Evolutionary conservation across 2,329 filamentous ascomycete species (phyloP).

Genomic region (Pseudocercospora crystallina): DNA sequence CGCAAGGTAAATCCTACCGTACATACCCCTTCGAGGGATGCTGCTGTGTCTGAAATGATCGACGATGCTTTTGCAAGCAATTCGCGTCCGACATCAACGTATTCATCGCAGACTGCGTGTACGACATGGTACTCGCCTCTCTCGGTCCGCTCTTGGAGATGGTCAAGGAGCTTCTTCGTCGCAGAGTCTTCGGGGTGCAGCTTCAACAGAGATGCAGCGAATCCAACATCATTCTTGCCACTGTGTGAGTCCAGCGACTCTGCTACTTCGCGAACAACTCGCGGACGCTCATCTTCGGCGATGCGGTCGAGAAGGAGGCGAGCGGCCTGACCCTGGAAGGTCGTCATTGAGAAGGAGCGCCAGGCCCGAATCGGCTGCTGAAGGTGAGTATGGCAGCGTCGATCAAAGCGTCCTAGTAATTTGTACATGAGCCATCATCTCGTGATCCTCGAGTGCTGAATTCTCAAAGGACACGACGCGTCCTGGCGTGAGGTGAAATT

Average conservation of each 20-base stretch:
- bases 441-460: too few relatives aligned
- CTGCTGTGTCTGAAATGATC: background rate
- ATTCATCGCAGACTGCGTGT: constrained; percentile 18
- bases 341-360: constrained; percentile 17
- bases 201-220: constrained; percentile 21
- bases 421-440: too few relatives aligned
- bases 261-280: constrained; percentile 23
- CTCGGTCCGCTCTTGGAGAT: constrained; percentile 16
- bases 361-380: too few relatives aligned
- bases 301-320: constrained; percentile 25
- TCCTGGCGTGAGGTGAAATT: too few relatives aligned
- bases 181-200: constrained; percentile 15
- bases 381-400: too few relatives aligned
- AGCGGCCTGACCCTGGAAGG: constrained; percentile 20
- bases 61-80: constrained; percentile 9
- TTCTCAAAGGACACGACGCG: too few relatives aligned
- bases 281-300: constrained; percentile 17
- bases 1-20: too few relatives aligned
- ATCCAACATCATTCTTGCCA: constrained; percentile 19
- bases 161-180: constrained; percentile 8
- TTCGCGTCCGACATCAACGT: constrained; percentile 14
- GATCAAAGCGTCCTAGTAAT: too few relatives aligned
- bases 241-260: constrained; percentile 14
- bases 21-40: constrained; percentile 5
- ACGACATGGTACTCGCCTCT: constrained; percentile 18